phyloP scores from a whole-genome alignment of 768 basidiomycete genomes.

The Lentinula sp. region DNA sequence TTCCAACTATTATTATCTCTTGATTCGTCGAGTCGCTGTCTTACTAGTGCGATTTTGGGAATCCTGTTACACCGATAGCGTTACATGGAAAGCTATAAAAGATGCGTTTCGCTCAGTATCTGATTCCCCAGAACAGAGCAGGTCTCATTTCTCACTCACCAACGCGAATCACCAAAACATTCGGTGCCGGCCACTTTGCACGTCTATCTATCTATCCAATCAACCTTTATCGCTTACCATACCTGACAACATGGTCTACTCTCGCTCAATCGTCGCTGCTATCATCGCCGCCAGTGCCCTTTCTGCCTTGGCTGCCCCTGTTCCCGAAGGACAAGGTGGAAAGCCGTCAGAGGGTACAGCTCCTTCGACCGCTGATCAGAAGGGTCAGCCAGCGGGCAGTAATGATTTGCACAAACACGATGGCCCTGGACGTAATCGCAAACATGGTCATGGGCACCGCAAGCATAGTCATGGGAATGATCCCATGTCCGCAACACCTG shows the following conservation, averaged over 20 bases:
- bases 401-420: neutral
- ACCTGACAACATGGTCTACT: neutral
- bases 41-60: neutral
- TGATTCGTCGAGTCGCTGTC: neutral
- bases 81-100: neutral
- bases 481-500: neutral
- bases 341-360: neutral
- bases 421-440: neutral
- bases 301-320: neutral
- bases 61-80: neutral
- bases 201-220: neutral
- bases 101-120: neutral
- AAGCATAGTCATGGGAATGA: neutral
- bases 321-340: neutral
- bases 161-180: neutral
- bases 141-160: neutral
- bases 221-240: neutral
- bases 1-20: neutral
- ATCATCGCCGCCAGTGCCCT: neutral
- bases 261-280: neutral
- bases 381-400: neutral
- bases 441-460: neutral
- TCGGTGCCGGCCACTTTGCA: neutral
- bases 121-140: neutral
- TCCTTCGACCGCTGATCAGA: neutral